phyloP scores from a whole-genome alignment of 2,329 filamentous ascomycete genomes.

The Pseudocercospora macadamiae region DNA sequence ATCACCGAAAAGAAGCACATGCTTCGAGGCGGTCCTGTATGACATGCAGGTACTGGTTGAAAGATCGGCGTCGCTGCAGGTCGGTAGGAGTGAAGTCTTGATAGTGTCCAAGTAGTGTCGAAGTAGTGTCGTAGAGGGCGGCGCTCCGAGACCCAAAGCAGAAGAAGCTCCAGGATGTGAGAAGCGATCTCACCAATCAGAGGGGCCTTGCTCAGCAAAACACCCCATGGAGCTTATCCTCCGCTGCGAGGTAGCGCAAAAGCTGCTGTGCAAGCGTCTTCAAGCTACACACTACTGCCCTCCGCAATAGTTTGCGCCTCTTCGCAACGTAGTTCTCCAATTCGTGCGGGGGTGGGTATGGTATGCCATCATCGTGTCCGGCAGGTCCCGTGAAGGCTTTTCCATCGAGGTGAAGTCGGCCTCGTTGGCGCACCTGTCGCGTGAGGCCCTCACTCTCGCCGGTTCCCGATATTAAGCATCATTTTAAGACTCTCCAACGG shows the following conservation, averaged over 20 bases:
- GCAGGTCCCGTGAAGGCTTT: not conserved
- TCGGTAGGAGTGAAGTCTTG: constrained; percentile 2
- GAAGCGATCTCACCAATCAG: constrained; percentile 8
- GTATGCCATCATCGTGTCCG: not conserved
- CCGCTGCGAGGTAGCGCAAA: not conserved
- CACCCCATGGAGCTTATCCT: not conserved
- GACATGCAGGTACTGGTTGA: constrained; percentile 5
- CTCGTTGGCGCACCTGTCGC: not conserved
- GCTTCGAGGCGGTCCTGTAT: constrained; percentile 2
- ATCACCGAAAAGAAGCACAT: not conserved
- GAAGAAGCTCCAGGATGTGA: not conserved
- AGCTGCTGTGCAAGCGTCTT: not conserved
- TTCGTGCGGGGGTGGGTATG: not conserved
- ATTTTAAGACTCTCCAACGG: not conserved
- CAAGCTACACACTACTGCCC: not conserved
- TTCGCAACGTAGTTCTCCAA: not conserved
- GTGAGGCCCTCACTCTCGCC: not conserved
- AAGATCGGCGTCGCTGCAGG: constrained; percentile 7
- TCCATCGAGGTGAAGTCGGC: not conserved
- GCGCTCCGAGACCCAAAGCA: not conserved
- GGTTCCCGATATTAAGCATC: not conserved
- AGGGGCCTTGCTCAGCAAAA: not conserved
- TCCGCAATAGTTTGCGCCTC: constrained; percentile 1
- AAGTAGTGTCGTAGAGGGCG: constrained; percentile 1
- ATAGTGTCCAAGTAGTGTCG: constrained; percentile 1